phyloP scores from a whole-genome alignment of 163 green algal genomes.

The Chlamydomonas reinhardtii region DNA sequence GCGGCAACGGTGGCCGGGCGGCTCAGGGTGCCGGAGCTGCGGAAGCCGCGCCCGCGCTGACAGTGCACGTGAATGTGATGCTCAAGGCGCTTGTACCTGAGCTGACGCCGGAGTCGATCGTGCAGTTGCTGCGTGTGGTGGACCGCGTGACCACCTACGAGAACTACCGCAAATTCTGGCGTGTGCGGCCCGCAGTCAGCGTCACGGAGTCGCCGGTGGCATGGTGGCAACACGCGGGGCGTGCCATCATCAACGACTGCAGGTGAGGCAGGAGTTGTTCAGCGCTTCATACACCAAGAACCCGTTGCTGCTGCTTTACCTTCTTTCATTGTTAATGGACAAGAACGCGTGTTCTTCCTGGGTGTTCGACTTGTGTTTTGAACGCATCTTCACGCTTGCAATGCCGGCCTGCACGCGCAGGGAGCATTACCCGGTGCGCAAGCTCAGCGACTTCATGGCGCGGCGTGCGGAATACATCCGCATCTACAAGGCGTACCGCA shows the following conservation, averaged over 20 bases:
- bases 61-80: conserved; percentile 9
- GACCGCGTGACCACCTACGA: conserved; percentile 35
- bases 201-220: conserved; percentile 44
- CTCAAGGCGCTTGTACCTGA: conserved; percentile 50
- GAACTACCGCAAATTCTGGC: conserved; percentile 55
- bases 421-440: conserved; percentile 47
- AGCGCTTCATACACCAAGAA: too few species aligned
- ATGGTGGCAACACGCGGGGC: conserved; percentile 67
- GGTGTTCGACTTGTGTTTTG: too few species aligned
- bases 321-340: too few species aligned
- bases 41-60: not conserved
- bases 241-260: conserved; percentile 60
- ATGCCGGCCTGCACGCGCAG: not conserved
- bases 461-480: conserved; percentile 49
- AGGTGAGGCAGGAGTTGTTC: not conserved
- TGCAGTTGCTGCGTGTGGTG: conserved; percentile 40
- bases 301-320: too few species aligned
- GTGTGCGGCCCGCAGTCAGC: conserved; percentile 30
- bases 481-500: conserved; percentile 38
- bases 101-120: conserved; percentile 28
- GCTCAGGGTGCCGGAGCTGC: too few species aligned
- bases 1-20: too few species aligned
- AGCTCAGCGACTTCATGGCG: conserved; percentile 31
- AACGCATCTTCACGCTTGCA: not conserved
- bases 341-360: too few species aligned